These are phyloP conservation scores for Cladochytrium replicatum DNA, from an alignment of 192 early-diverging fungal species.

Conservation along the genomic window DNA sequence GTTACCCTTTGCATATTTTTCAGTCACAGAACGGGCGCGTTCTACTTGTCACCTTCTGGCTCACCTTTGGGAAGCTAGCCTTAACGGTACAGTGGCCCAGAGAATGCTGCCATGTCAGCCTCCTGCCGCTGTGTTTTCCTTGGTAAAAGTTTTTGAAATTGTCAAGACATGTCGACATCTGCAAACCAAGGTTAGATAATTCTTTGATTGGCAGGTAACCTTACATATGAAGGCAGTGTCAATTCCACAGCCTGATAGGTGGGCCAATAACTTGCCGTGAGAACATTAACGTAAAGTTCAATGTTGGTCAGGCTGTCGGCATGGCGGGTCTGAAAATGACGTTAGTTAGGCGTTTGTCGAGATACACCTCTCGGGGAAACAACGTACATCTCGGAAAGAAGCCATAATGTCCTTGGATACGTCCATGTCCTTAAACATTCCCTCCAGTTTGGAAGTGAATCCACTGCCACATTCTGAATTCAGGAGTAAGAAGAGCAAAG, in stretches of 20 bases:
- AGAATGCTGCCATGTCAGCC: constrained; percentile 79
- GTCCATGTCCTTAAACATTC: constrained; percentile 95
- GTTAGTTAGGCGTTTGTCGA: neutral
- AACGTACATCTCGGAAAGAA: constrained; percentile 30
- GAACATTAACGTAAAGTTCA: constrained; percentile 65
- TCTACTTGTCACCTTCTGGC: too few relatives aligned
- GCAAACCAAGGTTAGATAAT: too few relatives aligned
- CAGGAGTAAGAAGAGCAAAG: neutral
- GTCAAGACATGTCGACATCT: constrained; percentile 47
- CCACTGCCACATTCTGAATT: constrained; percentile 78
- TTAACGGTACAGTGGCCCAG: constrained; percentile 69
- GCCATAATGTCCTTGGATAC: constrained; percentile 62
- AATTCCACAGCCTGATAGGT: constrained; percentile 66
- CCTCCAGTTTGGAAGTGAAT: constrained; percentile 88
- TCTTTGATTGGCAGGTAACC: constrained; percentile 41
- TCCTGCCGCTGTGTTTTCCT: constrained; percentile 64
- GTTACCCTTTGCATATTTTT: constrained; percentile 46
- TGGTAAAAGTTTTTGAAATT: constrained; percentile 71
- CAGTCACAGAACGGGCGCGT: constrained; percentile 55
- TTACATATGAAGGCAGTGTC: constrained; percentile 60
- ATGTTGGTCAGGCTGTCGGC: constrained; percentile 22
- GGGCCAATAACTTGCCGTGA: constrained; percentile 90
- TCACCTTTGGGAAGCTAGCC: constrained; percentile 49
- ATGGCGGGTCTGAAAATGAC: constrained; percentile 18
- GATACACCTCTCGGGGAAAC: neutral